Conservation (phyloP, 306 rosid genomes). For the Quercus cerris region DNA sequence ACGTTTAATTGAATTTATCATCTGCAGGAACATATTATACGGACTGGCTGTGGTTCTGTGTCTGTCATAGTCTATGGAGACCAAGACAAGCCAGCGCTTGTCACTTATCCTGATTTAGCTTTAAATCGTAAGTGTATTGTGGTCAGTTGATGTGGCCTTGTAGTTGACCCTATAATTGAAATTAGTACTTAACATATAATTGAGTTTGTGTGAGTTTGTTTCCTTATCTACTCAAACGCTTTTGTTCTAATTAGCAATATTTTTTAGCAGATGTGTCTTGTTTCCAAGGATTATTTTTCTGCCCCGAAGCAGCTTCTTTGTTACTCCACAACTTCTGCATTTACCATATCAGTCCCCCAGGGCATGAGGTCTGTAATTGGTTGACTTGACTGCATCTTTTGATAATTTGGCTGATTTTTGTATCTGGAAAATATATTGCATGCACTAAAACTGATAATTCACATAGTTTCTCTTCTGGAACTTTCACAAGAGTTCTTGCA, state of each 20-base stretch:
- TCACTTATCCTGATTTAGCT: slow-evolving; percentile 92
- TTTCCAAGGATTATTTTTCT: slow-evolving; percentile 93
- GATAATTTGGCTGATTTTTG: not conserved
- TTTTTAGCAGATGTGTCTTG: slow-evolving; percentile 74
- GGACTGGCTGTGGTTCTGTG: slow-evolving; percentile 83
- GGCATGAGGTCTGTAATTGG: slow-evolving; percentile 81
- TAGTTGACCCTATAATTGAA: not conserved
- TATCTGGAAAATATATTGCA: not conserved
- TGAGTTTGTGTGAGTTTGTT: not conserved
- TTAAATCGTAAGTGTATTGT: slow-evolving; percentile 57
- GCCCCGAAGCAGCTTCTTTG: slow-evolving; percentile 91
- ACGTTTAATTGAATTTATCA: not conserved
- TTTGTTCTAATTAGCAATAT: slow-evolving; percentile 5
- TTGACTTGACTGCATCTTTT: slow-evolving; percentile 19
- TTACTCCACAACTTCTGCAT: slow-evolving; percentile 94
- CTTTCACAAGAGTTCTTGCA: slow-evolving; percentile 80
- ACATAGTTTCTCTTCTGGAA: slow-evolving; percentile 61
- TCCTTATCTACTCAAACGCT: not conserved
- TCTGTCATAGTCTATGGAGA: slow-evolving; percentile 87
- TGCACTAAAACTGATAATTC: slow-evolving; percentile 42
- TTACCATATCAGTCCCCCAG: slow-evolving; percentile 93
- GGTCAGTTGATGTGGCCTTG: not conserved
- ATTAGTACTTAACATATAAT: not conserved
- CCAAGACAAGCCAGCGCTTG: slow-evolving; percentile 77
- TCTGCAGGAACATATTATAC: slow-evolving; percentile 68